Evolutionary conservation across 441 rosid species (phyloP).

Genomic region (Pelargonium citronellum): DNA sequence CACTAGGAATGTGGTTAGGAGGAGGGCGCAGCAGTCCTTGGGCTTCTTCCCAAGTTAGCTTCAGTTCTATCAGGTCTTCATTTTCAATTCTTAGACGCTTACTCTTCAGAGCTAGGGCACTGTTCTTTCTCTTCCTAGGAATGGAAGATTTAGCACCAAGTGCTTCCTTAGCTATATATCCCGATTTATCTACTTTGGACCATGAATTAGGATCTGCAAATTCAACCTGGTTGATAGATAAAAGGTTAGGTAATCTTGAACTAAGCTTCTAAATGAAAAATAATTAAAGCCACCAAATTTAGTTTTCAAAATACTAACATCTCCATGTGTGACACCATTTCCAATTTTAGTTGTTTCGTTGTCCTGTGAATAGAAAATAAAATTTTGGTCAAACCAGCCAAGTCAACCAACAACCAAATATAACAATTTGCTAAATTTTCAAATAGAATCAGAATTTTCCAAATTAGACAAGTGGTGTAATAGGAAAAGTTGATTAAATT

Average conservation of each 20-base stretch:
- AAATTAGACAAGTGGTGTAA: not conserved
- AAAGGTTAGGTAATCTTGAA: constrained; percentile 22
- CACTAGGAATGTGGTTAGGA: constrained; percentile 54
- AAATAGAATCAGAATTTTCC: constrained; percentile 1
- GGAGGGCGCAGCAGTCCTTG: constrained; percentile 87
- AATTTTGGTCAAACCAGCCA: not conserved
- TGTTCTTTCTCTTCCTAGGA: constrained; percentile 67
- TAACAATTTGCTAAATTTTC: not conserved
- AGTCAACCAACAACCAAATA: not conserved
- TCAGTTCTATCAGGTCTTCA: constrained; percentile 71
- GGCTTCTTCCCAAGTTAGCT: constrained; percentile 94
- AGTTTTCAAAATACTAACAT: constrained; percentile 43
- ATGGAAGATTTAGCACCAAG: constrained; percentile 50
- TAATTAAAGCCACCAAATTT: constrained; percentile 19
- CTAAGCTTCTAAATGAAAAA: constrained; percentile 19
- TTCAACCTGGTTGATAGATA: constrained; percentile 47
- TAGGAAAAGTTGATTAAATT: not conserved
- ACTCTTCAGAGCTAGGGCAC: constrained; percentile 60
- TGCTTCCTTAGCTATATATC: constrained; percentile 66
- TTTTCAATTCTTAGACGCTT: constrained; percentile 75
- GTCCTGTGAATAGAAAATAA: constrained; percentile 43
- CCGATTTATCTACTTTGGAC: constrained; percentile 66
- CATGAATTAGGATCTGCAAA: constrained; percentile 56
- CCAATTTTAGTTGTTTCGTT: constrained; percentile 43
- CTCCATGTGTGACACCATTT: constrained; percentile 43